Conservation (phyloP, 2,329 filamentous ascomycete species). For the Fusarium setosum region DNA sequence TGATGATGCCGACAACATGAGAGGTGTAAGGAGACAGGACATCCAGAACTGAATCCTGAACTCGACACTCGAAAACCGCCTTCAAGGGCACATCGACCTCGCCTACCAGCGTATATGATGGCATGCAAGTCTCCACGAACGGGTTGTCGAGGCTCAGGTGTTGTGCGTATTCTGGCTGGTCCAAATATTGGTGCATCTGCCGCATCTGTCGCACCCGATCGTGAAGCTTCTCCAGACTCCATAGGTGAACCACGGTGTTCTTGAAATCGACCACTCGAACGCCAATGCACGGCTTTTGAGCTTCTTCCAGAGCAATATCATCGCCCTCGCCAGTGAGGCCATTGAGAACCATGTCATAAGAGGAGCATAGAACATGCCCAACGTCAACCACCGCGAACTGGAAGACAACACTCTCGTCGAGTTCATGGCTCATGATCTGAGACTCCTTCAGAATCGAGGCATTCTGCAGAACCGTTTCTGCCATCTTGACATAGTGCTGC, state of each 20-base stretch:
- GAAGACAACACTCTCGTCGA: constrained; percentile 92
- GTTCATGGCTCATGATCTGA: constrained; percentile 96
- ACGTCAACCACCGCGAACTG: constrained; percentile 93
- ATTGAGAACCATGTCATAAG: constrained; percentile 96
- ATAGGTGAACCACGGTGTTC: constrained; percentile 86
- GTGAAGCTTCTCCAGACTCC: constrained; percentile 93
- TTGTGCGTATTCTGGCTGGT: constrained; percentile 93
- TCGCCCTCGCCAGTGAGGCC: constrained; percentile 87
- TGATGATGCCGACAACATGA: constrained; percentile 89
- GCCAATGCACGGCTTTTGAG: constrained; percentile 89
- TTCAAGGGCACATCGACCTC: constrained; percentile 93
- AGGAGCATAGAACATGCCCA: constrained; percentile 89
- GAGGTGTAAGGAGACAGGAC: constrained; percentile 93
- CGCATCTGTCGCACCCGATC: constrained; percentile 91
- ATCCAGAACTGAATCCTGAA: constrained; percentile 93
- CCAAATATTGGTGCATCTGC: constrained; percentile 96
- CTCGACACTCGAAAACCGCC: constrained; percentile 92
- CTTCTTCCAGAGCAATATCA: constrained; percentile 82
- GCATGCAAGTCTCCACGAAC: constrained; percentile 91
- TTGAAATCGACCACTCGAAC: constrained; percentile 93
- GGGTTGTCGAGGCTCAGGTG: constrained; percentile 94
- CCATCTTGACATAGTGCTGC: constrained; percentile 92
- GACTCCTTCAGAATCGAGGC: constrained; percentile 92
- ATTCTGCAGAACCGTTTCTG: constrained; percentile 89
- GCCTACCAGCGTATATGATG: constrained; percentile 90